Conservation (phyloP, 768 basidiomycete genomes). For the Rickenella mellea region DNA sequence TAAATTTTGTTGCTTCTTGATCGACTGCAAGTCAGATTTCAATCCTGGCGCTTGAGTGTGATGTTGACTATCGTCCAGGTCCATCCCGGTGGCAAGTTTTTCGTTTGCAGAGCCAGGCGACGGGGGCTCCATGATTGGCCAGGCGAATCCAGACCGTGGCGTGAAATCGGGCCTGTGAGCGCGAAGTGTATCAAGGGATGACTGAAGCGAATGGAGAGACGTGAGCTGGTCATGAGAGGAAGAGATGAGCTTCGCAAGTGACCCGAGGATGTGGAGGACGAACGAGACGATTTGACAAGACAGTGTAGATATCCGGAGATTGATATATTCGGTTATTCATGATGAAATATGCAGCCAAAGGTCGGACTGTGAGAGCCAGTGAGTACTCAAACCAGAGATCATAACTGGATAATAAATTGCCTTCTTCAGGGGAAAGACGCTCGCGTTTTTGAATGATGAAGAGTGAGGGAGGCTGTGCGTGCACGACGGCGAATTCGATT, state of each 20-base stretch:
- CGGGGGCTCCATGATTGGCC: conserved; percentile 71
- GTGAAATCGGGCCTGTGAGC: conserved; percentile 73
- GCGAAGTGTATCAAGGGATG: conserved; percentile 66
- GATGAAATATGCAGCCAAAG: conserved; percentile 79
- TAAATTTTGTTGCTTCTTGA: conserved; percentile 57
- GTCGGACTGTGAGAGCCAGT: conserved; percentile 40
- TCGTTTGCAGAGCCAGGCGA: conserved; percentile 33
- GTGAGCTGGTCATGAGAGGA: conserved; percentile 38
- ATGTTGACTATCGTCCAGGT: conserved; percentile 11
- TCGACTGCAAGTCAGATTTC: conserved; percentile 6
- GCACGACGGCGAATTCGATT: conserved; percentile 78
- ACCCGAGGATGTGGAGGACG: conserved; percentile 10
- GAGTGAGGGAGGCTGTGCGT: conserved; percentile 67
- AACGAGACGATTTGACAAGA: conserved; percentile 79
- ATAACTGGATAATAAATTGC: conserved; percentile 28
- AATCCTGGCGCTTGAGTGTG: neutral
- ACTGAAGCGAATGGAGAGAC: conserved; percentile 61
- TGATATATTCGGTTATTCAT: conserved; percentile 86
- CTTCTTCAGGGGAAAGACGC: conserved; percentile 73
- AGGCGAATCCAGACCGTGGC: conserved; percentile 74
- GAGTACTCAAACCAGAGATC: conserved; percentile 4
- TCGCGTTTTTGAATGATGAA: conserved; percentile 90
- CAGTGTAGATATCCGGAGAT: conserved; percentile 74
- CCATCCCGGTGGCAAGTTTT: conserved; percentile 26
- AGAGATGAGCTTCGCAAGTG: neutral